Base-by-base conservation (phyloP, 768 basidiomycete species). In the Russula griseocarnosa region DNA sequence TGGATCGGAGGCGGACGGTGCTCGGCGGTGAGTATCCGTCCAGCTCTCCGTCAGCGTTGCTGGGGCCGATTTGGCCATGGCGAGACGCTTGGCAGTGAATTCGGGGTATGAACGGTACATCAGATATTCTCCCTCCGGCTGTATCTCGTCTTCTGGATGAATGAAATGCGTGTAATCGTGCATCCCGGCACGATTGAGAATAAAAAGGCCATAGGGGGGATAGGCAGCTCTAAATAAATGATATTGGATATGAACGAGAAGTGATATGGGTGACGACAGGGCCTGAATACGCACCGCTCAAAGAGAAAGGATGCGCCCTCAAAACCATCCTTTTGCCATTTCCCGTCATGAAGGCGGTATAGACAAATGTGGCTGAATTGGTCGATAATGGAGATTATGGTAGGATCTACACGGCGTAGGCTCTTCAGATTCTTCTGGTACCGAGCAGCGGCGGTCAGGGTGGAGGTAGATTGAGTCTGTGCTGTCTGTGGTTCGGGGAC, bases 291-390 rank as follows among this genome's bases (percentile, higher is more conserved):
- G 68, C 69, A 91, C 90, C 90, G 80, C 77, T 93, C 90, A 70
- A 88, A 91, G 68, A 94, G 78, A 76, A 94, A 93, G 85, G 93
- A 90, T 75, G 83, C 87, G n/a, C 91, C 92, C 73, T 94, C 91
- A 71, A 75, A 88, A 49, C 90, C 90, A 65, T 87, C 83, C 74
- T 91, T 92, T 74, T 86, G 84, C 91, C 91, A 94, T 71, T 84
- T 86, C 69, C 81, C 70, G 8, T 80, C 87, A 68, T 89, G 85
- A 71, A 86, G 82, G 71, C 88, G 85, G 69, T 92, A 91, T 59
- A 91, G 78, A 76, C 90, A 90, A 60, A 91, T 90, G 76, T 92
- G 89, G 69, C 86, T 89, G 79, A 92, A 92, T 70, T 92, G 89
- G 76, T 94, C 91, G 69, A 92, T 85, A 70, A 93, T 90, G 36